Base-by-base conservation (phyloP, 305 asterid genomes). In the Salvia sclarea region DNA sequence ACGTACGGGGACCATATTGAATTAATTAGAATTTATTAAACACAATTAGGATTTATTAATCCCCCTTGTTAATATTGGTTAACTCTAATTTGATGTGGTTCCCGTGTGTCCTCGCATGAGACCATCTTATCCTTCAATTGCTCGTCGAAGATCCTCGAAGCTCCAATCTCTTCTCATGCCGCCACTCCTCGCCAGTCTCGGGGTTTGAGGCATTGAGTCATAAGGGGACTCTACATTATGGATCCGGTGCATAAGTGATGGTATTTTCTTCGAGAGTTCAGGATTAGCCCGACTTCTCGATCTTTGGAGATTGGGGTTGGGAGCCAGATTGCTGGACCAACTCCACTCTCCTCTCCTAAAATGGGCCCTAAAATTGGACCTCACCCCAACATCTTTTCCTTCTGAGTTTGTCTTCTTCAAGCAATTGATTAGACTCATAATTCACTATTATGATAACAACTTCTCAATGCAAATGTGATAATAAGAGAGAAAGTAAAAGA, bases 91-190 rank as follows among this genome's bases (percentile, higher is more conserved):
- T n/a, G 4, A 25, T 25, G 30, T 25, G 30, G 30, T 25, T 25
- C 30, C 4, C 4, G 4, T 4, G 30, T 4, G 30, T 25, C 30
- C 30, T 25, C 4, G 4, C 4, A 4, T 25, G 30, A 25, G 30
- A 4, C 2, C 30, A 25, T 25, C 4, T 25, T 53, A 70, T 40
- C 66, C 69, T 21, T 72, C 54, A 33, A 81, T 16, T 20, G 45
- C 53, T 24, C 70, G 72, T 12, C 77, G 76, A 22, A 78, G 48
- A 69, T 88, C 85, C 79, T 88, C 92, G 21, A 88, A 88, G 77
- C 95, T 88, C 95, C 92, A 88, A 61, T 88, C 95, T 56, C 95
- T 81, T 76, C 95, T 84, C 90, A 88, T 79, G 57, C 92, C 92
- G 22, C 86, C 28, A 68, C 92, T 84, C 80, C 95, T 82, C 41